Evolutionary conservation across 257 asterid genomes (phyloP), one percentile per base, ranked within the genome.

Genomic region (Solanum stenotomum): DNA sequence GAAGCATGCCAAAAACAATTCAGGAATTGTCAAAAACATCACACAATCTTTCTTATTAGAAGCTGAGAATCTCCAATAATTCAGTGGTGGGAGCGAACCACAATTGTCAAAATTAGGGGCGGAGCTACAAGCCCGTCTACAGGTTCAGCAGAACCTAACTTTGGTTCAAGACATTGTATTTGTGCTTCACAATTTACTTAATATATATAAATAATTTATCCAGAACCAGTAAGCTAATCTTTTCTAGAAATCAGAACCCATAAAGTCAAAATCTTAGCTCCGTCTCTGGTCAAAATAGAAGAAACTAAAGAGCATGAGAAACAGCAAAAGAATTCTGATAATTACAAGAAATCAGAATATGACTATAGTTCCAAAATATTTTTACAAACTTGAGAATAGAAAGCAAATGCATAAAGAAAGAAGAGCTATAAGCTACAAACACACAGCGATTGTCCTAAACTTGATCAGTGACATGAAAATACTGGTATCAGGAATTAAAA

Each of bases 1-100:
- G 52, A 20, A 87, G 71, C 83, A 90, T 65, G 86, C 71, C 86
- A 82, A 82, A 82, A 88, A 33, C 90, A 86, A 52, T 49, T 89
- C 84, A 90, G 83, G 44, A 87, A 85, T 65, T 4, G 23, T 10
- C 42, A 29, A 81, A 29, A 18, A 3, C 42, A 81, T 81, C 67
- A 44, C 65, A 29, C 38, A 49, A 31, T 20, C 44, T 49, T 49
- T 31, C 42, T 82, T 44, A 27, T 49, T 22, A 49, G 18, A 82
- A 82, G 44, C 70, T 46, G 25, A 29, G 12, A 10, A 82, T 31
- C 70, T 49, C 70, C 44, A 20, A 10, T 20, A 13, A n/a, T 10
- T 49, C 40, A 49, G 70, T 82, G 70, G 86, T 31, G 70, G 22
- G 68, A 82, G 67, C 18, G 2, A 46, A 79, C 33, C 11, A 81